A percentile compares a stretch with the other conserved stretches of the same genome.
phyloP scores from a whole-genome alignment of 2,329 filamentous ascomycete genomes.

The Ophiocordyceps sinensis region DNA sequence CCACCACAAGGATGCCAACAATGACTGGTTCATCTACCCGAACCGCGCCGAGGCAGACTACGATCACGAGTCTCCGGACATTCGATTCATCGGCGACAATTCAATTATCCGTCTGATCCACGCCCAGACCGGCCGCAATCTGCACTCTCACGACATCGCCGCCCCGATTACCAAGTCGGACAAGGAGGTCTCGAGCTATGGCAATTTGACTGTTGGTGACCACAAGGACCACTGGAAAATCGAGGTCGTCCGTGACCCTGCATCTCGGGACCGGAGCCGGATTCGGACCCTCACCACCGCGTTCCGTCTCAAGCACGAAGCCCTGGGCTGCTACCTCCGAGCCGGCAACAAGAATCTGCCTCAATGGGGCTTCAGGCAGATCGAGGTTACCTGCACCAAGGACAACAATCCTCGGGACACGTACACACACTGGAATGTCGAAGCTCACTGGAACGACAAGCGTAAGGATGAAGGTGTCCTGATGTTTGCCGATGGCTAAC shows the following conservation, averaged over 20 bases:
- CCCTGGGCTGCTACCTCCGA: constrained; percentile 81
- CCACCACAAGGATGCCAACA: constrained; percentile 98
- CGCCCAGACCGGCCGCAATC: constrained; percentile 87
- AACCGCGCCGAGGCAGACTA: constrained; percentile 67
- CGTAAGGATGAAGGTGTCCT: constrained; percentile 39
- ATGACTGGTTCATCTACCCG: constrained; percentile 98
- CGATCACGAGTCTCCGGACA: constrained; percentile 48
- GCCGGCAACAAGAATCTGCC: constrained; percentile 93
- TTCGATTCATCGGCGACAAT: constrained; percentile 65
- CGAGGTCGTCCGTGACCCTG: constrained; percentile 81
- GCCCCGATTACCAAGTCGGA: constrained; percentile 83
- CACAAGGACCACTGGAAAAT: constrained; percentile 96
- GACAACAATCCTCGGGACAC: constrained; percentile 82
- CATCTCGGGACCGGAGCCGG: constrained; percentile 69
- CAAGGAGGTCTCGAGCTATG: constrained; percentile 89
- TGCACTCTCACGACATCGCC: constrained; percentile 84
- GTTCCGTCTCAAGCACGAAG: constrained; percentile 73
- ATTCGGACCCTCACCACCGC: constrained; percentile 85
- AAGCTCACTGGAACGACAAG: constrained; percentile 87
- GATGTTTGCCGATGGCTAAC: neutral
- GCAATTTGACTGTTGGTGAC: constrained; percentile 88
- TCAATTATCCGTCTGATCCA: constrained; percentile 78
- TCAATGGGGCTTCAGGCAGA: constrained; percentile 99
- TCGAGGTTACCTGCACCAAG: constrained; percentile 91
- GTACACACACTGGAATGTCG: constrained; percentile 98